Evolutionary conservation across 306 rosid species (phyloP).

Genomic region (Astragalus glycyphyllos): DNA sequence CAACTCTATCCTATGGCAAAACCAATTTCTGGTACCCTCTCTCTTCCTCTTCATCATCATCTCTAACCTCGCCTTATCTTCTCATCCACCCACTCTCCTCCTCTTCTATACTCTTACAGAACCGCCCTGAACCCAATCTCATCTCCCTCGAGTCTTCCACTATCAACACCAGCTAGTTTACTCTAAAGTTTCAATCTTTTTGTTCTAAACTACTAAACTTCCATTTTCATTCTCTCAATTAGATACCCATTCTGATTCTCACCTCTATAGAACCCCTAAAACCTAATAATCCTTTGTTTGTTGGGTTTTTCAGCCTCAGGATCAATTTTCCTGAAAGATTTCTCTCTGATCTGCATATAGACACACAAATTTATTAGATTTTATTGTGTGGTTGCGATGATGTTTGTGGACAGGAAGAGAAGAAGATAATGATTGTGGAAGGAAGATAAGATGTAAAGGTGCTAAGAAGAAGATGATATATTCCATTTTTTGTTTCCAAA

Average conservation of each 20-base stretch:
- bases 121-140: conserved; percentile 27
- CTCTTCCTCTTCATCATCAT: conserved; percentile 39
- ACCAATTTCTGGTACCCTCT: conserved; percentile 32
- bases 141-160: conserved; percentile 26
- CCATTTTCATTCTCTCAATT: conserved; percentile 28
- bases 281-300: conserved; percentile 17
- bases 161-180: conserved; percentile 38
- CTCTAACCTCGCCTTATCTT: conserved; percentile 40
- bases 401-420: too few relatives aligned
- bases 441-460: too few relatives aligned
- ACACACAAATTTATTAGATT: conserved; percentile 8
- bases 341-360: conserved; percentile 62
- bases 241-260: conserved; percentile 52
- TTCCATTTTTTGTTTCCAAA: too few relatives aligned
- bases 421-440: too few relatives aligned
- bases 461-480: too few relatives aligned
- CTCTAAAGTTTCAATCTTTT: conserved; percentile 30
- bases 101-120: conserved; percentile 44
- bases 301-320: conserved; percentile 46
- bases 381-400: conserved; percentile 49
- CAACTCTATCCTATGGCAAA: too few relatives aligned
- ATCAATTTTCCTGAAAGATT: conserved; percentile 38
- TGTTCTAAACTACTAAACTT: conserved; percentile 11
- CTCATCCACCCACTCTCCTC: conserved; percentile 20
- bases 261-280: conserved; percentile 44